phyloP scores from a whole-genome alignment of 371 early-diverging fungal species.

The Batrachochytrium dendrobatidis region DNA sequence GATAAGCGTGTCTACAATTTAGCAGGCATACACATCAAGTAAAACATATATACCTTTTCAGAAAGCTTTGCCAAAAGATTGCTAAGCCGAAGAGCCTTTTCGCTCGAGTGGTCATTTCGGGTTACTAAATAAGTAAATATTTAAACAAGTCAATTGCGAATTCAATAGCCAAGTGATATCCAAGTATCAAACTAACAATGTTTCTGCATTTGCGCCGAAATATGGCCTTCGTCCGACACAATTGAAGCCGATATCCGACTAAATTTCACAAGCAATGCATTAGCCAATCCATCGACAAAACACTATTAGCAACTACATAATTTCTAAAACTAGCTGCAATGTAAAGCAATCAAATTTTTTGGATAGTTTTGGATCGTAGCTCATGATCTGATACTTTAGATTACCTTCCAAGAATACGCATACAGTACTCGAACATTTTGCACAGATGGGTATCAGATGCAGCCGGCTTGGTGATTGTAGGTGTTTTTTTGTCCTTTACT shows the following conservation, averaged over 20 bases:
- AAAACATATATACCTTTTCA: neutral
- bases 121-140: neutral
- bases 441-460: neutral
- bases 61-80: conserved; percentile 4
- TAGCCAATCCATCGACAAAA: no score
- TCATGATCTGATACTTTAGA: no score
- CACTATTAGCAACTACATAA: no score
- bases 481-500: neutral
- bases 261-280: no score
- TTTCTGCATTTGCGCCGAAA: conserved; percentile 2
- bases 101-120: neutral
- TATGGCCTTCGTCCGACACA: conserved; percentile 5
- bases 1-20: neutral
- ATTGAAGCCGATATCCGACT: conserved; percentile 3
- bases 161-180: neutral
- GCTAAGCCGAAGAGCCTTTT: neutral
- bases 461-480: no score
- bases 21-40: neutral
- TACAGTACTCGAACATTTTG: neutral
- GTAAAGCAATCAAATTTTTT: no score
- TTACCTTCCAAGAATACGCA: conserved; percentile 5
- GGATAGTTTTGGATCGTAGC: no score
- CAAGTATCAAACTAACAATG: neutral
- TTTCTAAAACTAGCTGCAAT: no score
- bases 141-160: neutral